Evolutionary conservation across 2,329 filamentous ascomycete genomes (phyloP), one percentile per base, ranked within the genome.

Genomic region (Colletotrichum neosansevieriae): DNA sequence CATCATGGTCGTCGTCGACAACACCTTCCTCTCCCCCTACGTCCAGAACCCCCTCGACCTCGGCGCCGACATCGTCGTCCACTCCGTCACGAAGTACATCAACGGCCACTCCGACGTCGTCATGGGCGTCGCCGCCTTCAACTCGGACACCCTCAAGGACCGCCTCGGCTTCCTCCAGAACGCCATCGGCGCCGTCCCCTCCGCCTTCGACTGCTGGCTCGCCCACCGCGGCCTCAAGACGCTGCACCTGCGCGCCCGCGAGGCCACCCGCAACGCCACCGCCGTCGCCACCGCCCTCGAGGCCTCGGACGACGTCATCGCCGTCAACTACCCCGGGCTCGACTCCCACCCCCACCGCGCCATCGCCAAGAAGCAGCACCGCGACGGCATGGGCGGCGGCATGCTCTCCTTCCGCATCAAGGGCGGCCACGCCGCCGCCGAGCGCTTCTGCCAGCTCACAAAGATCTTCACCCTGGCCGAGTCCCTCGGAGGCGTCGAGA

Each of bases 31-130:
- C 77, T 95, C 92, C 70, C 96, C 96, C 36, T 99, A 98, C 79
- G 88, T 99, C 54, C 96, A 99, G 83, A 98, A 97, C 81, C 96
- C 96, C 3, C 89, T 99, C 63, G 91, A 97, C 77, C 93, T 95
- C 78, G 96, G 96, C 74, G 96, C 96, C 73, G 96, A 99, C 80
- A 94, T 98, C 72, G 95, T 98, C 73, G 92, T 98, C 49, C 95
- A 98, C 86, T 94, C 91, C 63, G 96, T 99, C 63, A 99, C 96
- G 50, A 99, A 99, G 84, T 99, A 98, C 83, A 98, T 99, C 84
- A 98, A 98, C 80, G 96, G 96, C 58, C 96, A 99, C 84, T 88
- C 90, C 78, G 96, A 99, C 79, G 96, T 99, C 9, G 91, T 98
- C 75, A 99, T 99, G 96, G 96, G 96, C 72, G 92, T 96, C 34